These are phyloP conservation scores for Lactarius sanguifluus DNA, from an alignment of 768 basidiomycete species.

Conservation along the genomic window DNA sequence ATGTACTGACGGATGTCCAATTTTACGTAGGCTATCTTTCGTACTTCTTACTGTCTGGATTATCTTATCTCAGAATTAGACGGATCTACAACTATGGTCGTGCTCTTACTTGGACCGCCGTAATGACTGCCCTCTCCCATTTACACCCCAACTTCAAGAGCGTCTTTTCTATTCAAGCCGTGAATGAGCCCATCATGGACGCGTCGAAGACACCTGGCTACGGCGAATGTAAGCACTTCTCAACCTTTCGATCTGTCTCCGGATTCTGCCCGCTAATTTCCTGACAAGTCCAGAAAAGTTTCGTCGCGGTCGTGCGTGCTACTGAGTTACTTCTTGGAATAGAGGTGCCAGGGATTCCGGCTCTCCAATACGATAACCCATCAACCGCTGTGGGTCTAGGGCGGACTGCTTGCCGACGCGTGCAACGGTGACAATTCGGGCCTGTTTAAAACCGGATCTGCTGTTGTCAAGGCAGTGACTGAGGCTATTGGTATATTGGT, in stretches of 20 bases:
- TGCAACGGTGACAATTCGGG: constrained; percentile 4
- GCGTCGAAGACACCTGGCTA: constrained; percentile 65
- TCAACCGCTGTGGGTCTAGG: neutral
- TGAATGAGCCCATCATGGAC: constrained; percentile 79
- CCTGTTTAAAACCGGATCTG: constrained; percentile 7
- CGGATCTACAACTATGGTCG: constrained; percentile 70
- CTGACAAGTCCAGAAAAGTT: constrained; percentile 13
- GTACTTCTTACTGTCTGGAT: neutral
- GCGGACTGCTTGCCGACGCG: neutral
- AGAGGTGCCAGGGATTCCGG: neutral
- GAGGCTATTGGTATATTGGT: constrained; percentile 18
- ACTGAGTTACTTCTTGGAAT: constrained; percentile 24
- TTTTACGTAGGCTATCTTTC: constrained; percentile 60
- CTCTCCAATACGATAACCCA: neutral
- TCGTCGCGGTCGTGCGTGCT: constrained; percentile 12
- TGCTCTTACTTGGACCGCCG: constrained; percentile 77
- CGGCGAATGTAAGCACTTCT: constrained; percentile 55
- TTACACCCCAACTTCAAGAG: constrained; percentile 62
- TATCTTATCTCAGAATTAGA: constrained; percentile 43
- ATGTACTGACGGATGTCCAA: constrained; percentile 63
- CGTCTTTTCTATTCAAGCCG: constrained; percentile 71
- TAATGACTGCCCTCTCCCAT: constrained; percentile 74
- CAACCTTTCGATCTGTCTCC: neutral
- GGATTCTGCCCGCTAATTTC: neutral
- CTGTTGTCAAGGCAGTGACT: constrained; percentile 11